phyloP scores from a whole-genome alignment of 305 asterid genomes.

The Coffea humblotiana region DNA sequence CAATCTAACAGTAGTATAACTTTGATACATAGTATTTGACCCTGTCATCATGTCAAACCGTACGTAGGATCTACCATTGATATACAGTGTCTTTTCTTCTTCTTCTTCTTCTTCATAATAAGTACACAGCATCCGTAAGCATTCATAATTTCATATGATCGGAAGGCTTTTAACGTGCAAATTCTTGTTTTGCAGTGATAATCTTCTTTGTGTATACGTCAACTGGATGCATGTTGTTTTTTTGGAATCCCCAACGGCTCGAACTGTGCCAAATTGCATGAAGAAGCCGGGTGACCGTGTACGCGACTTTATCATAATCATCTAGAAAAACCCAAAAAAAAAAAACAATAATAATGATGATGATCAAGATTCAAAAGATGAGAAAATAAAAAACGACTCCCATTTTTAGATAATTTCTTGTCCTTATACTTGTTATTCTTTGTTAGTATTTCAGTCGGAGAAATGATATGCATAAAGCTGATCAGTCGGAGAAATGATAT shows the following conservation, averaged over 20 bases:
- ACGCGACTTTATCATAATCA: not conserved
- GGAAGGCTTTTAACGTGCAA: not conserved
- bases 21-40: not conserved
- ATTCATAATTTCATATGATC: not conserved
- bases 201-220: not conserved
- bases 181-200: not conserved
- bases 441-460: not conserved
- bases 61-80: not conserved
- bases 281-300: not conserved
- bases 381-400: not conserved
- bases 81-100: too few relatives aligned
- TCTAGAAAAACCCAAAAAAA: not conserved
- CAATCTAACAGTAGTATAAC: not conserved
- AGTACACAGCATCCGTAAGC: not conserved
- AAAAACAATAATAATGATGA: not conserved
- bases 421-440: not conserved
- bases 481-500: not conserved
- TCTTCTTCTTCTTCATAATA: too few relatives aligned
- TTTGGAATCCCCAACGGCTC: not conserved
- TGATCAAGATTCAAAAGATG: not conserved
- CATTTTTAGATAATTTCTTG: not conserved
- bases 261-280: not conserved
- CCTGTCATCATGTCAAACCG: not conserved
- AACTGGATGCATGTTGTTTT: not conserved
- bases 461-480: too few relatives aligned